phyloP scores from a whole-genome alignment of 805 yeast species.

The Vanderwaltozyma tropicalis region DNA sequence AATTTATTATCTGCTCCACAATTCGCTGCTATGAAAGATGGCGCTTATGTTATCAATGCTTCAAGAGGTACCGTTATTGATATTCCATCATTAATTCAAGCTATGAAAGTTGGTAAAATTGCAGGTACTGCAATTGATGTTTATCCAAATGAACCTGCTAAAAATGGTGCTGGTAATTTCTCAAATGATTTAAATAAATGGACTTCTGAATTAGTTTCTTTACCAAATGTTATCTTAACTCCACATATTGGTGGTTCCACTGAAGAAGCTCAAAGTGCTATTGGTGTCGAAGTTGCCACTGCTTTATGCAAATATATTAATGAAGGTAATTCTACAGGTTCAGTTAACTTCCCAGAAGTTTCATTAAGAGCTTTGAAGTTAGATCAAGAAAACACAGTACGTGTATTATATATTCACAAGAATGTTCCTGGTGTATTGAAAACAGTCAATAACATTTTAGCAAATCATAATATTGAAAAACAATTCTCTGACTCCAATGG shows the following conservation, averaged over 20 bases:
- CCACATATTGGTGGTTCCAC: conserved; percentile 99
- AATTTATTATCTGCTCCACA: conserved; percentile 83
- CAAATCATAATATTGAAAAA: conserved; percentile 92
- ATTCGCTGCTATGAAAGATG: conserved; percentile 92
- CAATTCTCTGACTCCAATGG: conserved; percentile 97
- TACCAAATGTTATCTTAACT: conserved; percentile 83
- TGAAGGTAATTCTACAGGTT: conserved; percentile 90
- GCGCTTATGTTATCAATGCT: conserved; percentile 88
- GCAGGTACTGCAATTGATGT: conserved; percentile 98
- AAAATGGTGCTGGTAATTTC: conserved; percentile 81
- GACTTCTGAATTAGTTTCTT: conserved; percentile 69
- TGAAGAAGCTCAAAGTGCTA: conserved; percentile 96
- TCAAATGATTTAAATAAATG: conserved; percentile 64
- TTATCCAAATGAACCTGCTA: conserved; percentile 93
- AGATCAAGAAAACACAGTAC: conserved; percentile 79
- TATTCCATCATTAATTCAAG: conserved; percentile 84
- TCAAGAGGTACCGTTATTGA: conserved; percentile 97
- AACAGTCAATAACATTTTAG: conserved; percentile 91
- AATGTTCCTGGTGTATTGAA: conserved; percentile 98
- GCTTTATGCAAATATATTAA: conserved; percentile 84
- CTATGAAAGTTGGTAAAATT: conserved; percentile 83
- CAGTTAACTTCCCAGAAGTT: conserved; percentile 99
- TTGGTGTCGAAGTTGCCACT: conserved; percentile 88
- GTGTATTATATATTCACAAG: conserved; percentile 92
- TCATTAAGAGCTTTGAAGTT: conserved; percentile 75